A percentile compares a stretch with the other conserved stretches of the same genome.
phyloP scores from a whole-genome alignment of 2,329 filamentous ascomycete species.

The Neonectria hederae region DNA sequence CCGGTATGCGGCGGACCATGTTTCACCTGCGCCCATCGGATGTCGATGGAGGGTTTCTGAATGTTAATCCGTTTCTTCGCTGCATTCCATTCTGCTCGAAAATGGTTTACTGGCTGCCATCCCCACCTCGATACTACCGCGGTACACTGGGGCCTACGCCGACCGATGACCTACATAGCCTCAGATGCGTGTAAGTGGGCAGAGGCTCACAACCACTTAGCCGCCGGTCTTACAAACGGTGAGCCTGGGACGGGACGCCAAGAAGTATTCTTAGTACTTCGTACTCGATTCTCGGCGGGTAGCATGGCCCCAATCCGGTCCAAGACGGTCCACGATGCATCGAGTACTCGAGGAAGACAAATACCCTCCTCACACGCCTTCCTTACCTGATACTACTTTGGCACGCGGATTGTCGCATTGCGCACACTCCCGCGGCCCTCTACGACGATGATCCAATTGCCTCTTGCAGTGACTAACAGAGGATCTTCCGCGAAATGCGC shows the following conservation, averaged over 20 bases:
- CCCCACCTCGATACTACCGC: conserved; percentile 13
- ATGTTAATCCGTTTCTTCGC: conserved; percentile 5
- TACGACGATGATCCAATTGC: conserved; percentile 4
- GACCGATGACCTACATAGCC: conserved; percentile 20
- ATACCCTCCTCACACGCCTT: neutral
- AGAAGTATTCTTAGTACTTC: neutral
- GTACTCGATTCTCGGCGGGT: conserved; percentile 8
- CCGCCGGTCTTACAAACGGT: neutral
- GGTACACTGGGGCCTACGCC: conserved; percentile 4
- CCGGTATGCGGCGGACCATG: conserved; percentile 30
- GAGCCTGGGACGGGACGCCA: neutral
- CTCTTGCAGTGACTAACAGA: neutral
- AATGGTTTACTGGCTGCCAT: conserved; percentile 4
- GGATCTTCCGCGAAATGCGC: neutral
- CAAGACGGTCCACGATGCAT: conserved; percentile 9
- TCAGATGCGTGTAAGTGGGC: conserved; percentile 4
- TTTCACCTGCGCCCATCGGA: conserved; percentile 37
- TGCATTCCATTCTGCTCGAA: conserved; percentile 4
- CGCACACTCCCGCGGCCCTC: conserved; percentile 19
- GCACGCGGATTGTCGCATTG: conserved; percentile 17
- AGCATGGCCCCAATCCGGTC: conserved; percentile 6
- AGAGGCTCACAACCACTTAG: conserved; percentile 1
- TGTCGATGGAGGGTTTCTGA: conserved; percentile 20
- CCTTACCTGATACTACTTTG: conserved; percentile 20
- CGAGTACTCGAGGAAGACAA: conserved; percentile 2